Percentiles rank a stretch among this genome's conserved stretches.
Evolutionary conservation across 1,139 yeast species (phyloP).

Genomic region (Spencermartinsiella ligniputridi): DNA sequence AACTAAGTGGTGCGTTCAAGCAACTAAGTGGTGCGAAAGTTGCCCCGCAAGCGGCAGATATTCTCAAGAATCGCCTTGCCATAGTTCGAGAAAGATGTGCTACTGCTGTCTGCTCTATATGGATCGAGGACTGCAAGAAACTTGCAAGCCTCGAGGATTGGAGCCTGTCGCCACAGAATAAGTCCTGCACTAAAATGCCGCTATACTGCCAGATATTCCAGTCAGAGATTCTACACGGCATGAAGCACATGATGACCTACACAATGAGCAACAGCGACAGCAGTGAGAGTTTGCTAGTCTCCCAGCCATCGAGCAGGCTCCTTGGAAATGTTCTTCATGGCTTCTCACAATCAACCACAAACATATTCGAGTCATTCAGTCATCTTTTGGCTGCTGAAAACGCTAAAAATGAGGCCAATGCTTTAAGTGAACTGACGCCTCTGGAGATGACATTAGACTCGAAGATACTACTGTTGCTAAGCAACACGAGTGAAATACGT

Average conservation of each 20-base stretch:
- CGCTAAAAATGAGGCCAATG: not conserved
- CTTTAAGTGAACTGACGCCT: constrained; percentile 23
- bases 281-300: constrained; percentile 32
- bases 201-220: constrained; percentile 30
- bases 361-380: not conserved
- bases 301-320: constrained; percentile 46
- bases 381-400: not conserved
- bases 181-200: constrained; percentile 27
- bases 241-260: constrained; percentile 26
- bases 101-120: constrained; percentile 46
- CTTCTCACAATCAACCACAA: constrained; percentile 34
- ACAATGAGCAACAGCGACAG: constrained; percentile 19
- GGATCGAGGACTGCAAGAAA: constrained; percentile 46
- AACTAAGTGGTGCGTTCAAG: constrained; percentile 39
- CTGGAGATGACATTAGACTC: constrained; percentile 34
- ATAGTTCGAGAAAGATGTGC: constrained; percentile 41
- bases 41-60: constrained; percentile 37
- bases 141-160: constrained; percentile 45
- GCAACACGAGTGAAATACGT: constrained; percentile 49
- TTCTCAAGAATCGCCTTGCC: constrained; percentile 36
- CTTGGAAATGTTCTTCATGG: constrained; percentile 40
- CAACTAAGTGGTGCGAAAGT: constrained; percentile 43
- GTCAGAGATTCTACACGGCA: constrained; percentile 28
- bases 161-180: constrained; percentile 20
- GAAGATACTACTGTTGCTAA: constrained; percentile 41